These are phyloP conservation scores for Globisporangium cylindrosporum DNA, from an alignment of 352 stramenopile genomes.

Conservation along the genomic window DNA sequence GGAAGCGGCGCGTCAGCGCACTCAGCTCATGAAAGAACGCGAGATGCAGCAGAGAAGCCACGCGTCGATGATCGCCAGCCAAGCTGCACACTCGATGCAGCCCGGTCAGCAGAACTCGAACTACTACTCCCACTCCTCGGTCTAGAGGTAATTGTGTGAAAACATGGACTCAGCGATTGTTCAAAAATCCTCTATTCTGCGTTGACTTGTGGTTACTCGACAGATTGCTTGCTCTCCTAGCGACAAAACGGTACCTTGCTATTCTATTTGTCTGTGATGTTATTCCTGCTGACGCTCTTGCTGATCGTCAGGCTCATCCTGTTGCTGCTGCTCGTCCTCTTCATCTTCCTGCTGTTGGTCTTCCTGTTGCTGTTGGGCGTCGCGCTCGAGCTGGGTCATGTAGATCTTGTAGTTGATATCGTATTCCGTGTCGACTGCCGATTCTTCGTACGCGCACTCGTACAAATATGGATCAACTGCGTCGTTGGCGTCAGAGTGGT, in stretches of 20 bases:
- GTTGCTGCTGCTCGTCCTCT: constrained; percentile 8
- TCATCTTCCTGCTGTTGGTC: constrained; percentile 15
- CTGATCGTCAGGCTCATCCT: constrained; percentile 16
- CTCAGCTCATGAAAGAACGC: constrained; percentile 42
- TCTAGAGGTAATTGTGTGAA: constrained; percentile 14
- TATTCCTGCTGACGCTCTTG: constrained; percentile 14
- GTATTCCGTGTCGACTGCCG: constrained; percentile 50
- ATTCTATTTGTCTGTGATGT: constrained; percentile 1
- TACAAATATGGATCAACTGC: constrained; percentile 13
- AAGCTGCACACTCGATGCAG: constrained; percentile 47
- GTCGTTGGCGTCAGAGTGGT: neutral
- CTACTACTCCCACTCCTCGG: constrained; percentile 15
- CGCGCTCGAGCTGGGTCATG: constrained; percentile 45
- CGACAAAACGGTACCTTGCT: neutral
- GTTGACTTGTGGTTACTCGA: neutral
- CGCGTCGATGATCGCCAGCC: constrained; percentile 64
- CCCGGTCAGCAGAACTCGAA: constrained; percentile 16
- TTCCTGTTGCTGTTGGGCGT: constrained; percentile 20
- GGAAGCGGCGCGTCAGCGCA: constrained; percentile 48
- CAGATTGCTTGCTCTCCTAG: neutral
- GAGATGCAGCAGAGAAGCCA: constrained; percentile 65
- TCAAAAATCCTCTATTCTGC: constrained; percentile 4
- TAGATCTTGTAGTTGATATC: constrained; percentile 75
- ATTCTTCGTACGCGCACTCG: constrained; percentile 21
- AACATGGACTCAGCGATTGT: neutral